These are phyloP conservation scores for Yarrowia keelungensis DNA, from an alignment of 805 yeast genomes.

Conservation along the genomic window DNA sequence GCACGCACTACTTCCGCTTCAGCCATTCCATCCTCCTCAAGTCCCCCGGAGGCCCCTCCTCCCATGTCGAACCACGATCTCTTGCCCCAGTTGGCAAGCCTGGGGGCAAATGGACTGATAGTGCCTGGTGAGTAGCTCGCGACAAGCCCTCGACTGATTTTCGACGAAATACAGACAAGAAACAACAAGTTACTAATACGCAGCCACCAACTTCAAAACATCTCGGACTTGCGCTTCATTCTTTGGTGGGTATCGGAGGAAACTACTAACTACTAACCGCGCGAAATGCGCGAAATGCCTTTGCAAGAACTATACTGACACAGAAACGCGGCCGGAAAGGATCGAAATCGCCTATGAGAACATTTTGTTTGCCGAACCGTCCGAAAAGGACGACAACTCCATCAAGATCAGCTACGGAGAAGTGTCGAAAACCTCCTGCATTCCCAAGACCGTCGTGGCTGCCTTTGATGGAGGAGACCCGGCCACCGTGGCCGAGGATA, in stretches of 20 bases:
- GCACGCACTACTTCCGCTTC: slow-evolving; percentile 15
- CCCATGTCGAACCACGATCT: slow-evolving; percentile 31
- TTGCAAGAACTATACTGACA: background rate
- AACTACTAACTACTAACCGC: background rate
- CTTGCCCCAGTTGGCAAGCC: slow-evolving; percentile 30
- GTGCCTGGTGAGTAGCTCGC: slow-evolving; percentile 34
- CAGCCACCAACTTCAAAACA: slow-evolving; percentile 14
- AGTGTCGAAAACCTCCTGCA: background rate
- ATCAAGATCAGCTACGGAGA: slow-evolving; percentile 22
- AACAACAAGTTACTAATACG: slow-evolving; percentile 4
- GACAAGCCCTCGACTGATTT: background rate
- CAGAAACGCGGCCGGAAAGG: slow-evolving; percentile 18
- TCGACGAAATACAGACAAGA: background rate
- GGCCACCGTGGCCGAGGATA: slow-evolving; percentile 6
- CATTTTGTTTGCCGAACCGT: slow-evolving; percentile 21
- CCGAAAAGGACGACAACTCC: slow-evolving; percentile 5
- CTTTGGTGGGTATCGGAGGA: slow-evolving; percentile 30
- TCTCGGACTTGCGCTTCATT: slow-evolving; percentile 22
- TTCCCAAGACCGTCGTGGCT: slow-evolving; percentile 2
- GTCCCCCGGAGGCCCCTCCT: slow-evolving; percentile 17
- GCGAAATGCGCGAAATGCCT: background rate
- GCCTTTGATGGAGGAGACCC: slow-evolving; percentile 7
- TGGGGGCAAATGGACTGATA: slow-evolving; percentile 32
- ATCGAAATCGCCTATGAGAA: slow-evolving; percentile 10
- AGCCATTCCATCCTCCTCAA: slow-evolving; percentile 1